A percentile compares a stretch with the other conserved stretches of the same genome.
These are phyloP conservation scores for Articulospora tetracladia DNA, from an alignment of 495 filamentous ascomycete species.

Conservation along the genomic window DNA sequence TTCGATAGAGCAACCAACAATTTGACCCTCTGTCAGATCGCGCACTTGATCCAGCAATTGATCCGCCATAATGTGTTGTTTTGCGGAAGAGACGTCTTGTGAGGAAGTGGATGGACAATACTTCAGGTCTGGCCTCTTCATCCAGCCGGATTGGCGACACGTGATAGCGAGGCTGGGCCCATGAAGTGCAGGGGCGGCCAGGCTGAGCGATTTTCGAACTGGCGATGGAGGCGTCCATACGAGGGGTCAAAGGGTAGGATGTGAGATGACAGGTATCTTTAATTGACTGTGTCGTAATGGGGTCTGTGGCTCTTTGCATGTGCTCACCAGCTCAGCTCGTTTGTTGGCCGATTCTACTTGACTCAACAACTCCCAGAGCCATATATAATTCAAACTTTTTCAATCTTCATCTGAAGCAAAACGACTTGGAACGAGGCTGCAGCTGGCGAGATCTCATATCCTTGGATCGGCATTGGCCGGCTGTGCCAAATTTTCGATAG, in stretches of 20 bases:
- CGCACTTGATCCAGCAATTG: slow-evolving; percentile 70
- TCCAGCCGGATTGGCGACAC: neutral
- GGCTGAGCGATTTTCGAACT: neutral
- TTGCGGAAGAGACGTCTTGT: neutral
- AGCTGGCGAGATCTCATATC: neutral
- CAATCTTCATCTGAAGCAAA: neutral
- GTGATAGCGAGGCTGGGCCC: neutral
- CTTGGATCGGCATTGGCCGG: neutral
- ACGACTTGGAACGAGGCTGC: neutral
- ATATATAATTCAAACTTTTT: neutral
- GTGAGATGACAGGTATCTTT: no score
- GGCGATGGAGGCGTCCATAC: neutral
- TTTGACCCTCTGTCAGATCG: slow-evolving; percentile 79
- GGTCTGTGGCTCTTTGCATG: no score
- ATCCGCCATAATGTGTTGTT: slow-evolving; percentile 60
- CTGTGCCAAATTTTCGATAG: neutral
- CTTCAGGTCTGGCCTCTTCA: neutral
- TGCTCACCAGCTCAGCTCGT: no score
- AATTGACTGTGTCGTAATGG: no score
- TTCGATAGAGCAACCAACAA: slow-evolving; percentile 51
- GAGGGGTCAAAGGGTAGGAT: no score
- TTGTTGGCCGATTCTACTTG: no score
- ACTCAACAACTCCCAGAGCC: no score
- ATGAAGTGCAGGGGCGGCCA: no score
- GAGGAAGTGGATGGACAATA: neutral